These are phyloP conservation scores for Uromyces viciae-fabae DNA, from an alignment of 1,284 basidiomycete genomes.

Conservation along the genomic window DNA sequence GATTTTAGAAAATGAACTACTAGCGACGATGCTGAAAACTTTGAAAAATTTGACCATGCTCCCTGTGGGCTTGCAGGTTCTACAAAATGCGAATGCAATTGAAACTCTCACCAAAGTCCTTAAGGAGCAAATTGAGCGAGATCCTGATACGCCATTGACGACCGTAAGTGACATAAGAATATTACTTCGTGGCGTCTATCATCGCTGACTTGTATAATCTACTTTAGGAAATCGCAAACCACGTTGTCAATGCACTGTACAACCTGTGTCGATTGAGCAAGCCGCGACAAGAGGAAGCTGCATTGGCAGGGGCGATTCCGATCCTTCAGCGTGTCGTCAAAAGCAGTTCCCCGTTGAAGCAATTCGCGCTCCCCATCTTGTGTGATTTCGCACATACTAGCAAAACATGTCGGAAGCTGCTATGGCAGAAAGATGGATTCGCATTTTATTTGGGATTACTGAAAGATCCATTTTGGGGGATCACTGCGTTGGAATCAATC, in stretches of 20 bases:
- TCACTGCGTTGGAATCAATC: slow-evolving; percentile 84
- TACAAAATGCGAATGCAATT: slow-evolving; percentile 93
- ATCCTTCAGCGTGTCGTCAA: slow-evolving; percentile 80
- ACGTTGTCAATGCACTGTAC: slow-evolving; percentile 90
- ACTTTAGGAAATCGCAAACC: slow-evolving; percentile 80
- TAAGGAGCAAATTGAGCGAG: slow-evolving; percentile 71
- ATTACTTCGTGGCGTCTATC: not conserved
- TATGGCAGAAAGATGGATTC: slow-evolving; percentile 80
- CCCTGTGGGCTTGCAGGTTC: slow-evolving; percentile 77
- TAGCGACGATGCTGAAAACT: slow-evolving; percentile 85
- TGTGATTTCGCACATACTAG: slow-evolving; percentile 91
- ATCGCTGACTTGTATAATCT: not conserved
- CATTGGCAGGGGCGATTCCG: slow-evolving; percentile 87
- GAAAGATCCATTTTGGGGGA: slow-evolving; percentile 91
- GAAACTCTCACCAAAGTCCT: slow-evolving; percentile 81
- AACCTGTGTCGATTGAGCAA: slow-evolving; percentile 92
- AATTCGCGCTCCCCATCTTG: slow-evolving; percentile 91
- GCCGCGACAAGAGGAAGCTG: slow-evolving; percentile 89
- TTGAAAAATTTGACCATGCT: slow-evolving; percentile 95
- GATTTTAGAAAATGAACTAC: slow-evolving; percentile 72
- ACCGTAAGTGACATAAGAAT: slow-evolving; percentile 64
- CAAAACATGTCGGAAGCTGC: slow-evolving; percentile 76
- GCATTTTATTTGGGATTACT: slow-evolving; percentile 75
- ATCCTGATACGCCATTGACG: slow-evolving; percentile 61
- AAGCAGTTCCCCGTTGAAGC: slow-evolving; percentile 82